Base-by-base conservation (phyloP, 371 early-diverging fungal genomes). In the Mucor mucedo region DNA sequence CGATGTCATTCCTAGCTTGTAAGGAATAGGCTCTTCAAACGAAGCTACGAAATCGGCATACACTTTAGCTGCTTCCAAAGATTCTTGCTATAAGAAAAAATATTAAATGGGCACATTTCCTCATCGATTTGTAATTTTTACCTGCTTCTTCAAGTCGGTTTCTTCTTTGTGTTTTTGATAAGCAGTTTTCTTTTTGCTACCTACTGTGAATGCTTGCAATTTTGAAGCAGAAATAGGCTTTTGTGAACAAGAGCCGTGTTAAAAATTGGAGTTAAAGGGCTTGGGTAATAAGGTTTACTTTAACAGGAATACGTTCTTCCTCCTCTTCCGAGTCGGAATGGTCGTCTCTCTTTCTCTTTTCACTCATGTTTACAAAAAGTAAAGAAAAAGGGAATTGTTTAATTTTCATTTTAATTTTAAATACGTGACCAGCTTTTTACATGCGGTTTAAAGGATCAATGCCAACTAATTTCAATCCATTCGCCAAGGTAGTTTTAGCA, bases 11-110 rank as follows among this genome's bases (percentile, higher is more conserved):
- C 77, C 77, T 28, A 74, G 62, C 44, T 69, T 70, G 41, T 84
- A 86, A 14, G 69, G 49, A 8, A 53, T 57, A n/a, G 76, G 69
- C 41, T 87, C 87, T 58, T 91, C 93, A 72, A 95, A 93, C 5
- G 93, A 92, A 5, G 93, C 92, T 4, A 92, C 90, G 76, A 95
- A 94, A 38, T 93, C 93, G 39, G 83, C 88, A 74, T 90, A 91
- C 4, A 92, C 92, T 71, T 86, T 86, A 38, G 91, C 93, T 7
- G 91, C 87, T 71, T 91, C 93, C 56, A 87, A 78, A 21, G 78
- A 71, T 55, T 86, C 87, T 88, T 82, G 82, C 87, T 88, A 75
- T 41, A 28, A 33, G 28, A 58, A 27, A 55, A 30, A 42, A 21
- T 21, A 10, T 14, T 27, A 39, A 49, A 57, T 49, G 52, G 13